Evolutionary conservation across 768 basidiomycete genomes (phyloP).

Genomic region (Dioszegia aurantiaca): DNA sequence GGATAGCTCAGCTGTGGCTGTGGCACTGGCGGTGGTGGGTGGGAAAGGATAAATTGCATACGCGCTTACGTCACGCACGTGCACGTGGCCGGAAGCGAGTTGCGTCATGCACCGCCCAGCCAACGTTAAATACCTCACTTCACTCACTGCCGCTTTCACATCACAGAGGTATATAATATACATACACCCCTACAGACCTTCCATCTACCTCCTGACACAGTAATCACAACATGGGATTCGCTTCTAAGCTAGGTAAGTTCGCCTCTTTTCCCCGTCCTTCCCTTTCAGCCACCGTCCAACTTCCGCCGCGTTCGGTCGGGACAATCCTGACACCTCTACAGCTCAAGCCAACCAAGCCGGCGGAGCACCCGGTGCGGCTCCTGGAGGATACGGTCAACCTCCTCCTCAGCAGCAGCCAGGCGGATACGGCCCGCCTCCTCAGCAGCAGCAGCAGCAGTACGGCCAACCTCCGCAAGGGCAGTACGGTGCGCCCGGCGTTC

Average conservation of each 20-base stretch:
- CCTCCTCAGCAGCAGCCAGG: not conserved
- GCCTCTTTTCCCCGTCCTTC: not conserved
- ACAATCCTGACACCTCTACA: not conserved
- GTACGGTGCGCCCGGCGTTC: slow-evolving; percentile 11
- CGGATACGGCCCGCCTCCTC: slow-evolving; percentile 16
- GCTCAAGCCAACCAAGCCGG: slow-evolving; percentile 26
- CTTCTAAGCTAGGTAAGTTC: slow-evolving; percentile 12
- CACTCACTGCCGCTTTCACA: too few species aligned
- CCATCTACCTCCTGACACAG: too few species aligned
- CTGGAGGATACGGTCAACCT: slow-evolving; percentile 16
- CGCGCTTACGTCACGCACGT: slow-evolving; percentile 7
- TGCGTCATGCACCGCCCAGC: too few species aligned
- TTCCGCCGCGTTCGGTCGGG: not conserved
- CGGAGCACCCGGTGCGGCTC: slow-evolving; percentile 14
- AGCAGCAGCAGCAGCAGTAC: slow-evolving; percentile 7
- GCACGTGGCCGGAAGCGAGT: too few species aligned
- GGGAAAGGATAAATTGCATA: too few species aligned
- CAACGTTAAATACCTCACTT: too few species aligned
- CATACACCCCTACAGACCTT: too few species aligned
- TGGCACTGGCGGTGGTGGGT: too few species aligned
- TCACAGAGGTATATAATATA: too few species aligned
- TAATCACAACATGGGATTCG: slow-evolving; percentile 13
- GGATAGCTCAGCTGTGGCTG: too few species aligned
- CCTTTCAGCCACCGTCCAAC: not conserved
- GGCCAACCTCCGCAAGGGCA: slow-evolving; percentile 4